Evolutionary conservation across 495 filamentous ascomycete genomes (phyloP).

Genomic region (Halenospora varia): DNA sequence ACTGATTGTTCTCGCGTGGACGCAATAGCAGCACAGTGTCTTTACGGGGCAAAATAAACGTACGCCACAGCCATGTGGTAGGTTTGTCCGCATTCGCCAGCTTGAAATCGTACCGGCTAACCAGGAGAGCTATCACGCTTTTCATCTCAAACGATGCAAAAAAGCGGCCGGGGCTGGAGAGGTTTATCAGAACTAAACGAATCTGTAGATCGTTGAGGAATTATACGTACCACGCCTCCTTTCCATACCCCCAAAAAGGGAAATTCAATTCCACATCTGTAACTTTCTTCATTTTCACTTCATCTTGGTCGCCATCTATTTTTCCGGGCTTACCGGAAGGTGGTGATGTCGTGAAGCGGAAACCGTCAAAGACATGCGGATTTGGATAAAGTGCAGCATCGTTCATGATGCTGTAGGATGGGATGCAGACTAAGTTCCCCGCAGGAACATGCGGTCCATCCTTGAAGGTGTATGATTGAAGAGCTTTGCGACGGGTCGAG

Average conservation of each 20-base stretch:
- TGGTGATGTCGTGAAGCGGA: slow-evolving; percentile 22
- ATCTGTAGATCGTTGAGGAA: slow-evolving; percentile 30
- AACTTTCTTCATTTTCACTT: slow-evolving; percentile 12
- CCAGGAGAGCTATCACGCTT: slow-evolving; percentile 34
- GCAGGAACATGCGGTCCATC: slow-evolving; percentile 15
- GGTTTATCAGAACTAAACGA: slow-evolving; percentile 32
- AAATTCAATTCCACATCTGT: neutral
- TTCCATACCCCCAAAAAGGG: slow-evolving; percentile 21
- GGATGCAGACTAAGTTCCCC: slow-evolving; percentile 20
- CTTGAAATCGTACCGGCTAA: slow-evolving; percentile 38
- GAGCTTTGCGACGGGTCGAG: neutral
- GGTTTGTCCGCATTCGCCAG: neutral
- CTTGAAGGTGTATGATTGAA: neutral
- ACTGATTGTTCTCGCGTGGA: neutral
- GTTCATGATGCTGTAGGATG: slow-evolving; percentile 22
- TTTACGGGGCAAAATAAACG: neutral
- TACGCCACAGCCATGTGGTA: neutral
- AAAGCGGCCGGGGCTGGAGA: slow-evolving; percentile 40
- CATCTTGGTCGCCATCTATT: slow-evolving; percentile 18
- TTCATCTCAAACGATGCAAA: slow-evolving; percentile 39
- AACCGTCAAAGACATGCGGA: slow-evolving; percentile 22
- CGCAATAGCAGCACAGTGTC: neutral
- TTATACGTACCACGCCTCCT: slow-evolving; percentile 29
- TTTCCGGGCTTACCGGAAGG: neutral
- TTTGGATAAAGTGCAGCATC: slow-evolving; percentile 25